These are phyloP conservation scores for Persicaria tinctoria DNA, from an alignment of 148 eudicot genomes.

Conservation along the genomic window DNA sequence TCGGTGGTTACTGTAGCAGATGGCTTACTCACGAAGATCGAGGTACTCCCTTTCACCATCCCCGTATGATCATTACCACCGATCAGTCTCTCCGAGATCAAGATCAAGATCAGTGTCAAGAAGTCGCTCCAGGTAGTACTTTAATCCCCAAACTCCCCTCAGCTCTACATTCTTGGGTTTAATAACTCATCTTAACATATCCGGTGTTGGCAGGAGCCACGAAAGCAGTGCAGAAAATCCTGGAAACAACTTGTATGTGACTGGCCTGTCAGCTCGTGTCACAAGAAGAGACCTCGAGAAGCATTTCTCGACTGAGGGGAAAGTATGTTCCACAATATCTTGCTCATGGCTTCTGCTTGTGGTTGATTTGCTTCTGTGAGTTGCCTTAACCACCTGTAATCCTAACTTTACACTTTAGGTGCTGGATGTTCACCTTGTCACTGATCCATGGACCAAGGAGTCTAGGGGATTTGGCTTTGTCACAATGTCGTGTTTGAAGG, in stretches of 20 bases:
- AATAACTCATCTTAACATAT: neutral
- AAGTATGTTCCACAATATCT: conserved; percentile 29
- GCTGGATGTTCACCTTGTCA: conserved; percentile 78
- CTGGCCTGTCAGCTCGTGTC: conserved; percentile 72
- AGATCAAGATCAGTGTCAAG: conserved; percentile 56
- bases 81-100: conserved; percentile 44
- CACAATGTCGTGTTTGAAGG: conserved; percentile 67
- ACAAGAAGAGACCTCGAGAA: conserved; percentile 76
- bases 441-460: conserved; percentile 84
- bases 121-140: conserved; percentile 59
- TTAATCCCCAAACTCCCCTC: neutral
- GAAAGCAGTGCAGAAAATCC: conserved; percentile 81
- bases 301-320: conserved; percentile 86
- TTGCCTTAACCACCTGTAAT: neutral
- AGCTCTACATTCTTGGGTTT: neutral
- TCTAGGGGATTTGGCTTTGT: conserved; percentile 97
- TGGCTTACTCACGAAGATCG: conserved; percentile 74
- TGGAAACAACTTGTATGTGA: conserved; percentile 93
- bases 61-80: conserved; percentile 29
- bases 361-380: neutral
- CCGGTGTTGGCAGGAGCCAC: conserved; percentile 43
- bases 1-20: conserved; percentile 27
- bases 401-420: conserved; percentile 32
- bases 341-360: neutral
- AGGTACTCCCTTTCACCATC: conserved; percentile 64